Base-by-base conservation (phyloP, 495 filamentous ascomycete species). In the Aspergillus baeticus region DNA sequence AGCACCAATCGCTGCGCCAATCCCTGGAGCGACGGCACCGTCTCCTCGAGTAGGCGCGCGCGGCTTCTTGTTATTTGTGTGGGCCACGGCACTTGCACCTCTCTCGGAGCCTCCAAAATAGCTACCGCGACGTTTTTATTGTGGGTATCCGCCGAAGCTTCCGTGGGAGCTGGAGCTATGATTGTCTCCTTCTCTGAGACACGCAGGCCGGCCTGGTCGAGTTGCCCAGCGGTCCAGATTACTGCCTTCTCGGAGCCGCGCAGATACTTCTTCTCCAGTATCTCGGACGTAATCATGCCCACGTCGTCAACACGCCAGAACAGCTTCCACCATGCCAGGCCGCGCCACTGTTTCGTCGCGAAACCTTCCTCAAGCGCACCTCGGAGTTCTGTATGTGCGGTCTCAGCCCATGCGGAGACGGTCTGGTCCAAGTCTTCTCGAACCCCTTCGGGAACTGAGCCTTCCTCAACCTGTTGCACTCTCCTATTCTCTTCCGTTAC, bases 231-330 rank as follows among this genome's bases (percentile, higher is more conserved):
- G 4, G 95, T 82, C 73, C 84, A 95, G 48, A 95, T 84, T 38
- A 89, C 74, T 49, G 81, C 82, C 54, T 83, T 85, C 64, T 96
- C 92, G 0, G 92, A 84, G 14, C 80, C 76, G 2, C 79, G 77
- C 3, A 98, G 81, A 70, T 92, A 96, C n/a, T 78, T 77, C 44
- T 77, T 80, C 34, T 83, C 78, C 3, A 97, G 69, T 50, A 96
- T 84, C 56, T 95, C 88, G 2, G 84, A 84, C 1, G 87, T 82
- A 43, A 94, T 83, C 79, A 90, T 86, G 26, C 81, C 78, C 36
- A 98, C 91, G 61, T 98, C 93, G 68, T 98, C 94, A 42, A 90
- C 90, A 11, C 88, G 86, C 91, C 91, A 97, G 64, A 96, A 86
- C 11, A 98, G 83, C 66, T 95, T 96, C 89, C 90, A 98, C 94